Evolutionary conservation across 768 basidiomycete genomes (phyloP), one percentile per base, ranked within the genome.

Genomic region (Lentinula edodes): DNA sequence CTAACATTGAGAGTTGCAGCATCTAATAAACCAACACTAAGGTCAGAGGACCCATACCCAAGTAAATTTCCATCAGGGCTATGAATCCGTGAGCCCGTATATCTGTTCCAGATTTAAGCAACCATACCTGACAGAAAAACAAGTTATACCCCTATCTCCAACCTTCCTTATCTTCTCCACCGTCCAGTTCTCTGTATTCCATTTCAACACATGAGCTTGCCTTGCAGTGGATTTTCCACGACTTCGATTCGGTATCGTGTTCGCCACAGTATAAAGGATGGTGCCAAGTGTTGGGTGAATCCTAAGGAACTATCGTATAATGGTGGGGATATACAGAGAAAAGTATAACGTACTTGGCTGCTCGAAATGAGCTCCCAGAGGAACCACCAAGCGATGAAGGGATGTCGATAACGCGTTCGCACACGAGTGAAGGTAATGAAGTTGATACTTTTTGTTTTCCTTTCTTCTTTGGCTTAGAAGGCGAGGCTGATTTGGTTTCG

Each of bases 21-120:
- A 71, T 98, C 95, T 52, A 98, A 71, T 52, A 98, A 77, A 9
- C 93, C 89, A 61, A 98, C 84, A 45, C 87, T 87, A 32, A 89
- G 79, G 73, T 98, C 93, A 5, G 94, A 94, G 12, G 87, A 88
- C 3, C 95, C 96, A 68, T 86, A 93, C 1, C 90, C 93, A 13
- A 98, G 75, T 41, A 91, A 78, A 63, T 82, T 87, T 0, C 97
- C 96, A 70, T 95, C 85, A 50, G 82, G 74, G 67, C 95, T 98
- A 65, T 10, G 12, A 43, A 6, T 4, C 15, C 8, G 41, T 42
- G 32, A 62, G 52, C 56, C 34, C n/a, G 62, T 20, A 41, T 12
- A 48, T 60, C 18, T 61, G 59, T 13, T 9, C 43, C 58, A 64
- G 23, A 16, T 16, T 38, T 7, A 58, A 35, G n/a, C 9, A 7